phyloP scores from a whole-genome alignment of 2,329 filamentous ascomycete species.

The Beauveria rudraprayagi region DNA sequence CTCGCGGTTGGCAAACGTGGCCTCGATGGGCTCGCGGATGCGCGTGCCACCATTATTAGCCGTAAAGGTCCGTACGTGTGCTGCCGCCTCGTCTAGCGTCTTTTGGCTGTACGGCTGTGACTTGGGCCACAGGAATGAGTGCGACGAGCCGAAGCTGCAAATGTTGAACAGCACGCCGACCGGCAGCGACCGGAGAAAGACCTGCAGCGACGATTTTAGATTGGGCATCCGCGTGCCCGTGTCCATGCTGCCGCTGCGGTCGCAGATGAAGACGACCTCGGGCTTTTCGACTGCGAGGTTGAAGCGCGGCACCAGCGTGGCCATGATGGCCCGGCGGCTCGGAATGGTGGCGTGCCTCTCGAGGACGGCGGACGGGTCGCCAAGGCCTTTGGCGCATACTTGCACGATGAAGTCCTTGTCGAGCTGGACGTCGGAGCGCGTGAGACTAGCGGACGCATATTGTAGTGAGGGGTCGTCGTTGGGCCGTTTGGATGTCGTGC shows the following conservation, averaged over 20 bases:
- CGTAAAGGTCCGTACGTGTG: conserved; percentile 32
- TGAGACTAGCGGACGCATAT: conserved; percentile 54
- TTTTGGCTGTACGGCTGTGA: conserved; percentile 39
- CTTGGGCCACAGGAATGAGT: conserved; percentile 38
- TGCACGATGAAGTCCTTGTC: conserved; percentile 61
- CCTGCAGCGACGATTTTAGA: conserved; percentile 40
- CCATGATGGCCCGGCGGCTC: conserved; percentile 59
- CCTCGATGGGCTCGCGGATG: conserved; percentile 38
- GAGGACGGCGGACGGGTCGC: conserved; percentile 54
- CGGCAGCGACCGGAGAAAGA: conserved; percentile 60
- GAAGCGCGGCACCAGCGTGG: conserved; percentile 63
- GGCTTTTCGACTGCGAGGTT: conserved; percentile 43
- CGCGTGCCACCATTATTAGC: conserved; percentile 47
- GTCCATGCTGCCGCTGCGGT: conserved; percentile 61
- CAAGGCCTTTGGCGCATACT: conserved; percentile 51
- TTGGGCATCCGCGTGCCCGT: conserved; percentile 39
- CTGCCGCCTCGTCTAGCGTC: conserved; percentile 34
- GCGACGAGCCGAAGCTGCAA: conserved; percentile 51
- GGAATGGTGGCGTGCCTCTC: conserved; percentile 56
- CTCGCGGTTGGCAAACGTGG: conserved; percentile 34
- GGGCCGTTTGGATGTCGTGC: conserved; percentile 37
- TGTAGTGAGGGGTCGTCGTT: conserved; percentile 43
- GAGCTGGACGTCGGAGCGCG: conserved; percentile 43
- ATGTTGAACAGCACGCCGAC: conserved; percentile 61
- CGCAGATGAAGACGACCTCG: conserved; percentile 66